Evolutionary conservation across 176 grass and related monocot genomes (phyloP).

Genomic region (Alopecurus myosuroides): DNA sequence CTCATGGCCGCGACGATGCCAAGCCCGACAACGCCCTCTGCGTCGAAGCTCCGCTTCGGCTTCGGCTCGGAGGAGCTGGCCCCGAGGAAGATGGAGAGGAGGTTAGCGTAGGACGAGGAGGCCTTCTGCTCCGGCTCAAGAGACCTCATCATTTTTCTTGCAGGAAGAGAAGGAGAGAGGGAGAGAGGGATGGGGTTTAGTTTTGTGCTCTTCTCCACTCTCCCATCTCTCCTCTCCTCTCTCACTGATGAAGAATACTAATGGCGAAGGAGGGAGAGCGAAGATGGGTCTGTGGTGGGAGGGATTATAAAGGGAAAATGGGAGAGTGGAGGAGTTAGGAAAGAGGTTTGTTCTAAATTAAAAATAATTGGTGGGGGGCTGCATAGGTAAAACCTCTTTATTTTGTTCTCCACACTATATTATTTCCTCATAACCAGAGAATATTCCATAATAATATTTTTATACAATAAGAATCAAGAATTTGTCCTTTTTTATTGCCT

Average conservation of each 20-base stretch:
- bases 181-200: background rate
- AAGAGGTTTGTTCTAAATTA: background rate
- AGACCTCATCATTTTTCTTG: conserved; percentile 5
- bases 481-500: conserved; percentile 10
- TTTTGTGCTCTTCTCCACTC: conserved; percentile 5
- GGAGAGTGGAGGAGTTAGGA: conserved; percentile 5
- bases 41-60: conserved; percentile 42
- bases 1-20: conserved; percentile 54
- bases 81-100: conserved; percentile 35
- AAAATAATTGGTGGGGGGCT: background rate
- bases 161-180: background rate
- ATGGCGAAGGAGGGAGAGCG: background rate
- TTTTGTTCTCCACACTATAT: background rate
- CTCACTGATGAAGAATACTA: background rate
- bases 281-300: background rate
- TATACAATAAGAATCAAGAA: conserved; percentile 1
- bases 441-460: conserved; percentile 15
- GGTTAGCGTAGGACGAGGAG: conserved; percentile 37
- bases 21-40: conserved; percentile 31
- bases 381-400: conserved; percentile 14
- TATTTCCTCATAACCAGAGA: conserved; percentile 20
- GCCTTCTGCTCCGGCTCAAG: conserved; percentile 26
- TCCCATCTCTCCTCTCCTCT: conserved; percentile 12
- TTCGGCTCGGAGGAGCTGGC: conserved; percentile 4
- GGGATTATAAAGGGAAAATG: conserved; percentile 19